Base-by-base conservation (phyloP, 108 stramenopile genomes). In the Parietichytrium sp. region DNA sequence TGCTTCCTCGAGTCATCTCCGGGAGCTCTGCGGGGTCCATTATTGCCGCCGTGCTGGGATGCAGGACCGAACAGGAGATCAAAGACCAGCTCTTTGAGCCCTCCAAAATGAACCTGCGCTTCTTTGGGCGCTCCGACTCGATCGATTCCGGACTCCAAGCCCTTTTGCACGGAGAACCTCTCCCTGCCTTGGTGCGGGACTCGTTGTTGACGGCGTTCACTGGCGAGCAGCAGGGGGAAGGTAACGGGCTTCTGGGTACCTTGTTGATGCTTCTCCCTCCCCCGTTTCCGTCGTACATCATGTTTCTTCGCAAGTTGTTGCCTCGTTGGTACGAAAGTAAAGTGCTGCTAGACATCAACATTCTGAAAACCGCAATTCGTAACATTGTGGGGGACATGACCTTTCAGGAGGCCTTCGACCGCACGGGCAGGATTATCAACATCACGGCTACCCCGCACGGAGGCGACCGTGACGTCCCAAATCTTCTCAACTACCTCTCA, bases 401-500 rank as follows among this genome's bases (percentile, higher is more conserved):
- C 7, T 97, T 98, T 79, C 93, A 95, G 84, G 95, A 99, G 89
- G 98, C 97, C 0, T 99, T 98, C 84, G 97, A 97, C 86, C 87
- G 96, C 50, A 99, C 98, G 36, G 97, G 97, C 20, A 89, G 98
- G 6, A 98, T 99, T 83, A 86, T 98, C 51, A 99, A 99, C 91
- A 97, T 99, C 53, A 95, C 93, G 36, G 98, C 98, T 6, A 93
- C 95, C 1, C 96, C 98, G 20, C 94, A 92, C 6, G 79, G 25
- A 4, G 92, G 92, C 26, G 87, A 87, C n/a, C 89, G 87, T 79
- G 94, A 94, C 83, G 93, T 93, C 16, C 96, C 96, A 23, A 85
- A 95, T 23, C 84, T 99, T 47, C 89, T 99, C 27, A 99, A 99
- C 84, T 98, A 99, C 86, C 90, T 99, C 49, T 98, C 96, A 36